Base-by-base conservation (phyloP, 495 filamentous ascomycete genomes). In the Staphylotrichum longicolle region DNA sequence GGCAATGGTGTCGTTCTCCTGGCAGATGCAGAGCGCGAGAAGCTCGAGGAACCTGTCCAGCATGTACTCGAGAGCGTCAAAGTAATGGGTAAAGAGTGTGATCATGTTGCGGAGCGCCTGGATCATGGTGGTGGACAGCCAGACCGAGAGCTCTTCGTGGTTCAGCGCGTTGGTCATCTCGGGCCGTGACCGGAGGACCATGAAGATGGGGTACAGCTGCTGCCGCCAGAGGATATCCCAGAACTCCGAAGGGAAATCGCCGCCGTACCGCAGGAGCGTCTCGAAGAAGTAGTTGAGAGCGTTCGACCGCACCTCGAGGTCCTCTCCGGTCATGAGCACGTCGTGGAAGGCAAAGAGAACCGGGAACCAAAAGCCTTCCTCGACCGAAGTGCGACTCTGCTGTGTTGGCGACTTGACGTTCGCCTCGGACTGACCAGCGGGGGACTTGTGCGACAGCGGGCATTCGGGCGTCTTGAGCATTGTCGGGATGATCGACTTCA, bases 61-160 rank as follows among this genome's bases (percentile, higher is more conserved):
- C 95, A 99, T 98, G 71, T 96, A 93, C 72, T 97, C 91, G 33
- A 99, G 77, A 0, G 91, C 83, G 58, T 96, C 91, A 66, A 98
- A 99, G 74, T 97, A 98, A 73, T 99, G 94, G 0, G 94, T 99
- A 70, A 99, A 98, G 32, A 99, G 84, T 0, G 89, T 92, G 67
- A 99, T 97, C 89, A 99, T 96, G 75, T 96, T 98, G 51, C 94
- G 86, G 63, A 99, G 77, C 14, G 94, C 94, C 73, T 99, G 94
- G 49, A 99, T 99, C 92, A 99, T 98, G 20, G 94, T 99, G 0
- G 94, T 99, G 11, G 92, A 96, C 40, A 99, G 82, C 94, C 94
- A 99, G n/a, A 99, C 94, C 1, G 93, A 96, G 20, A 97, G 80
- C 66, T 96, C 92, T 71, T 99, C 94, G 64, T 96, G 92, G 61